Evolutionary conservation across 2,329 filamentous ascomycete genomes (phyloP).

Genomic region (Fusarium nematophilum): DNA sequence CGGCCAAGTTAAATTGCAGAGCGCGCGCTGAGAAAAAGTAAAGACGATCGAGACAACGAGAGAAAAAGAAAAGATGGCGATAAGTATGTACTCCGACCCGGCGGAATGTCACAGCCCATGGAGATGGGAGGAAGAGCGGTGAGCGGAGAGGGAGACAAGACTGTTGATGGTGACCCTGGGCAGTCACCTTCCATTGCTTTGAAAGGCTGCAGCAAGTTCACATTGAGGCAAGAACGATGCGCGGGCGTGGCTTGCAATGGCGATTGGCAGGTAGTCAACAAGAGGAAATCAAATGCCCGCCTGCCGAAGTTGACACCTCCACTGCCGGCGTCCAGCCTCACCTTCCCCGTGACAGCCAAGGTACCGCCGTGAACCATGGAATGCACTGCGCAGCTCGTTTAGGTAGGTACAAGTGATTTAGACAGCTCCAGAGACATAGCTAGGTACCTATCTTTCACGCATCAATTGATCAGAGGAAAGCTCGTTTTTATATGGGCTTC

Average conservation of each 20-base stretch:
- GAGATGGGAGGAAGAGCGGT: background rate
- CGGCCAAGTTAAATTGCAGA: constrained; percentile 18
- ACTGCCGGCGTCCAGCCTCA: background rate
- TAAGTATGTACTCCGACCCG: too few species aligned
- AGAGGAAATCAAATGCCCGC: constrained; percentile 33
- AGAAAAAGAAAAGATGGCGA: background rate
- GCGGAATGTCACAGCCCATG: background rate
- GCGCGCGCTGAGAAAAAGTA: constrained; percentile 11
- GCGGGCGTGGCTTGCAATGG: constrained; percentile 12
- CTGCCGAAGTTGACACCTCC: constrained; percentile 9
- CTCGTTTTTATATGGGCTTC: too few species aligned
- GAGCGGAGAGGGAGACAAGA: background rate
- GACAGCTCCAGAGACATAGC: too few species aligned
- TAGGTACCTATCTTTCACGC: too few species aligned
- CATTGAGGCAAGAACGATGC: constrained; percentile 14
- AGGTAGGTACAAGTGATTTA: too few species aligned
- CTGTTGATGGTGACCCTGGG: background rate
- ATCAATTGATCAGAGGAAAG: too few species aligned
- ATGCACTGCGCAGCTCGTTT: too few species aligned
- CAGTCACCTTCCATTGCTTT: background rate
- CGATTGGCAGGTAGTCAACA: constrained; percentile 5
- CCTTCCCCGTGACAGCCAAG: too few species aligned
- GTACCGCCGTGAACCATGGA: too few species aligned
- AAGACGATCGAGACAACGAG: background rate
- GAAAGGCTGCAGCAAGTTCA: too few species aligned